Percentiles rank a stretch among this genome's conserved stretches.
phyloP scores from a whole-genome alignment of 164 flowering plant species.

The Stephania cephalantha region DNA sequence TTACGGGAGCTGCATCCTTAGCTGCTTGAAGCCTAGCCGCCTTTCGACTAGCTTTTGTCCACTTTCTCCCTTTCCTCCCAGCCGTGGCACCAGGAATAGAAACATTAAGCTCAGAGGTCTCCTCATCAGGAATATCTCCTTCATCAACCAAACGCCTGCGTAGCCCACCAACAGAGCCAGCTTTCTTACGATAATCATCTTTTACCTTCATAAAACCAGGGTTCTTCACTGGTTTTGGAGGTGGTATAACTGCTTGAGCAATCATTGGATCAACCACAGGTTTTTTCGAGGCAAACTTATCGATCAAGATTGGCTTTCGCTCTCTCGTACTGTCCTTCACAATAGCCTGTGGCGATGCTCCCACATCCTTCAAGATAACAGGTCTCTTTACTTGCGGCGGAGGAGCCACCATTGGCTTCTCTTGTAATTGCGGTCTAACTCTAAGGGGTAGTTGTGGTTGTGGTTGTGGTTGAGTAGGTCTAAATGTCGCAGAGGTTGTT shows the following conservation, averaged over 20 bases:
- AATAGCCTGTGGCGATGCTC: constrained; percentile 41
- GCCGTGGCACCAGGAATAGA: constrained; percentile 50
- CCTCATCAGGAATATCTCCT: constrained; percentile 48
- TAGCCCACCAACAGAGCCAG: constrained; percentile 39
- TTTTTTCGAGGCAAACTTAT: constrained; percentile 81
- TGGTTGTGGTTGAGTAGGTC: constrained; percentile 45
- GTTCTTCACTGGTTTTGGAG: constrained; percentile 53
- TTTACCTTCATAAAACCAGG: constrained; percentile 45
- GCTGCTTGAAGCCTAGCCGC: constrained; percentile 84
- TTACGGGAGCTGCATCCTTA: constrained; percentile 79
- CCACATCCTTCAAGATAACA: constrained; percentile 67
- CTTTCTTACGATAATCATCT: constrained; percentile 58
- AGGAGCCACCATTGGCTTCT: constrained; percentile 56
- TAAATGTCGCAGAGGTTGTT: constrained; percentile 17
- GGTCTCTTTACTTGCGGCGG: constrained; percentile 45
- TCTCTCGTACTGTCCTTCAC: constrained; percentile 33
- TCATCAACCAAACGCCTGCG: constrained; percentile 45
- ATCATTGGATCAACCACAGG: constrained; percentile 55
- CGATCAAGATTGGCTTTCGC: constrained; percentile 70
- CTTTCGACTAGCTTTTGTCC: constrained; percentile 85
- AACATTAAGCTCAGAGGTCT: constrained; percentile 51
- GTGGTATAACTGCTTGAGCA: constrained; percentile 59
- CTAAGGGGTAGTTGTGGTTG: constrained; percentile 48
- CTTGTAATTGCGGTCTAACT: constrained; percentile 53
- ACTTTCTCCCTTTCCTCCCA: constrained; percentile 71